Evolutionary conservation across 1,284 basidiomycete species (phyloP).

Genomic region (Leccinum fallax): DNA sequence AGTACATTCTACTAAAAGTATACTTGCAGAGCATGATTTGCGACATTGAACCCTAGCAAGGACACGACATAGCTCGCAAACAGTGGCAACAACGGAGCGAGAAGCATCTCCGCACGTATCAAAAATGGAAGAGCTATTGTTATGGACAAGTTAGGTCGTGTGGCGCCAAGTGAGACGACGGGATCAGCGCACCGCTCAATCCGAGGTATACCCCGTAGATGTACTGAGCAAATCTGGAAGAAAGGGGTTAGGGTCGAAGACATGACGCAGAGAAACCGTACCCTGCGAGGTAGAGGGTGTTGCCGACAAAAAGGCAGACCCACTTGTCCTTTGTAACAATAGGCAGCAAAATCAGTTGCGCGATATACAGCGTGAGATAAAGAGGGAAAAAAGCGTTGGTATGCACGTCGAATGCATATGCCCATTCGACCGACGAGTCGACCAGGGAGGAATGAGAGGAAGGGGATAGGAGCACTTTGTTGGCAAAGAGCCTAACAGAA

Average conservation of each 20-base stretch:
- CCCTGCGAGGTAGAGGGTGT: constrained; percentile 88
- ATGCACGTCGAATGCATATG: constrained; percentile 93
- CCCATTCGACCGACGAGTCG: constrained; percentile 84
- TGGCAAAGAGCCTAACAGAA: constrained; percentile 66
- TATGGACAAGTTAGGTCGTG: constrained; percentile 6
- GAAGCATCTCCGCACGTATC: constrained; percentile 81
- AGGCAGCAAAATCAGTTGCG: constrained; percentile 82
- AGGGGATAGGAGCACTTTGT: constrained; percentile 69
- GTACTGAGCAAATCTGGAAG: constrained; percentile 77
- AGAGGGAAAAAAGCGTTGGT: constrained; percentile 94
- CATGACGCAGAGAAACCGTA: constrained; percentile 39
- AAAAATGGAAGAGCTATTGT: constrained; percentile 84
- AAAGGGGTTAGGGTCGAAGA: constrained; percentile 9
- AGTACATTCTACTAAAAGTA: constrained; percentile 68
- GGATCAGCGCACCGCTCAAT: constrained; percentile 61
- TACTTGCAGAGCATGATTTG: constrained; percentile 70
- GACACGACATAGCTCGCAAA: constrained; percentile 85
- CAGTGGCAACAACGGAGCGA: constrained; percentile 84
- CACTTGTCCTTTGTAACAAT: constrained; percentile 84
- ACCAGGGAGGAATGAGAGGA: constrained; percentile 71
- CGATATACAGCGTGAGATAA: constrained; percentile 85
- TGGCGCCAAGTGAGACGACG: constrained; percentile 2
- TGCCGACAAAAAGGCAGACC: constrained; percentile 92
- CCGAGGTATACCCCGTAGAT: constrained; percentile 90
- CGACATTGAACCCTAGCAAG: constrained; percentile 87